Conservation (phyloP, 2,329 filamentous ascomycete species). For the Rhynchosporium agropyri region DNA sequence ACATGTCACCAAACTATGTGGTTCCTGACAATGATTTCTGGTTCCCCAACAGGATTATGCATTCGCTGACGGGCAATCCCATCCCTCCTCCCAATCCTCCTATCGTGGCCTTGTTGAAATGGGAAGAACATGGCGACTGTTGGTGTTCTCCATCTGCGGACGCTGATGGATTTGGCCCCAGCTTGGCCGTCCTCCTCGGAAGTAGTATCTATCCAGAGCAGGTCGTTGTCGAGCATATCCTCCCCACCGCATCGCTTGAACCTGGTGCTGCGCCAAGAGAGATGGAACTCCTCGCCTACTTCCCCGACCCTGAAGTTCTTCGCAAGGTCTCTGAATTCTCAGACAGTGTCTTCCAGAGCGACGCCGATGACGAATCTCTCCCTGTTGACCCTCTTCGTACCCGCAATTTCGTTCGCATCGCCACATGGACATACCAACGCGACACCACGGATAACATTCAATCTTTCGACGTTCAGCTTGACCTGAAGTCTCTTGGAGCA, state of each 20-base stretch:
- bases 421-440: conserved; percentile 56
- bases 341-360: conserved; percentile 44
- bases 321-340: conserved; percentile 45
- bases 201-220: conserved; percentile 65
- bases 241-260: conserved; percentile 61
- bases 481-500: conserved; percentile 51
- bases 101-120: conserved; percentile 63
- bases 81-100: conserved; percentile 45
- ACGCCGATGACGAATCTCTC: conserved; percentile 16
- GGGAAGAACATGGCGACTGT: conserved; percentile 82
- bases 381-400: conserved; percentile 34
- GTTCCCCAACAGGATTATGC: conserved; percentile 36
- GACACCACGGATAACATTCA: conserved; percentile 48
- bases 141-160: conserved; percentile 70
- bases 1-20: conserved; percentile 63
- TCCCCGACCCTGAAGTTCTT: conserved; percentile 48
- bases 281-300: conserved; percentile 70
- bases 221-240: conserved; percentile 73
- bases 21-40: conserved; percentile 31
- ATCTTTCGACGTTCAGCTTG: conserved; percentile 55
- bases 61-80: conserved; percentile 34
- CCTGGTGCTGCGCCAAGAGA: conserved; percentile 64
- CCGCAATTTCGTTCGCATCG: conserved; percentile 58
- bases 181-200: conserved; percentile 65
- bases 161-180: conserved; percentile 54